Evolutionary conservation across 495 filamentous ascomycete species (phyloP).

Genomic region (Glonium stellatum): DNA sequence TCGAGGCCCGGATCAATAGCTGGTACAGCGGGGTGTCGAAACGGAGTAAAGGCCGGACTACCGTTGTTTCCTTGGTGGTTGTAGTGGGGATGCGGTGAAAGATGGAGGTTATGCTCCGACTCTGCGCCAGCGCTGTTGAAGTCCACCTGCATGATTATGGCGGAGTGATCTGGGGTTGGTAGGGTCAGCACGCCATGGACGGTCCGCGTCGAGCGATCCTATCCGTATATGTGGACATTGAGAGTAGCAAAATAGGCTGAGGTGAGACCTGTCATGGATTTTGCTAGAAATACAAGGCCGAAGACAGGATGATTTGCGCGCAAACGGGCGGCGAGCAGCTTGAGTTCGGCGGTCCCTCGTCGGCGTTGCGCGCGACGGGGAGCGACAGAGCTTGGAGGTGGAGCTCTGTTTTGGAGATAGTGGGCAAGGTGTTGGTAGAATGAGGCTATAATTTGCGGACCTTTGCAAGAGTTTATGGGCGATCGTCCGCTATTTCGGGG

Average conservation of each 20-base stretch:
- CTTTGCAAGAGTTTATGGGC: background rate
- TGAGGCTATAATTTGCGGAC: conserved; percentile 12
- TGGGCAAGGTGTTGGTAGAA: background rate
- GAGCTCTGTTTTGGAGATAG: background rate
- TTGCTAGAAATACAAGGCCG: conserved; percentile 7
- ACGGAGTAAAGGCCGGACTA: conserved; percentile 24
- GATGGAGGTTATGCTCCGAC: conserved; percentile 27
- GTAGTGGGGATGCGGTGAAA: conserved; percentile 25
- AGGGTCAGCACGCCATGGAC: conserved; percentile 26
- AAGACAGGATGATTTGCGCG: background rate
- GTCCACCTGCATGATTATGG: conserved; percentile 27
- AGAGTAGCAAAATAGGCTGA: background rate
- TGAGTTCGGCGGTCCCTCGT: background rate
- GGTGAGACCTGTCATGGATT: conserved; percentile 8
- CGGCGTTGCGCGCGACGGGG: conserved; percentile 4
- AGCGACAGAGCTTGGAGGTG: conserved; percentile 1
- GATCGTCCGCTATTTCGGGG: conserved; percentile 4
- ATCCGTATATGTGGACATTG: conserved; percentile 1
- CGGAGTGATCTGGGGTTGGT: background rate
- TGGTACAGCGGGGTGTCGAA: conserved; percentile 24
- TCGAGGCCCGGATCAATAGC: conserved; percentile 29
- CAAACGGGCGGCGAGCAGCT: background rate
- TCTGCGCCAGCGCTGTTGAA: conserved; percentile 21
- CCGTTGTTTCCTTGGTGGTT: conserved; percentile 18
- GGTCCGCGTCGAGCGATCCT: conserved; percentile 11